phyloP scores from a whole-genome alignment of 768 basidiomycete species.

The Pleurotus pulmonarius region DNA sequence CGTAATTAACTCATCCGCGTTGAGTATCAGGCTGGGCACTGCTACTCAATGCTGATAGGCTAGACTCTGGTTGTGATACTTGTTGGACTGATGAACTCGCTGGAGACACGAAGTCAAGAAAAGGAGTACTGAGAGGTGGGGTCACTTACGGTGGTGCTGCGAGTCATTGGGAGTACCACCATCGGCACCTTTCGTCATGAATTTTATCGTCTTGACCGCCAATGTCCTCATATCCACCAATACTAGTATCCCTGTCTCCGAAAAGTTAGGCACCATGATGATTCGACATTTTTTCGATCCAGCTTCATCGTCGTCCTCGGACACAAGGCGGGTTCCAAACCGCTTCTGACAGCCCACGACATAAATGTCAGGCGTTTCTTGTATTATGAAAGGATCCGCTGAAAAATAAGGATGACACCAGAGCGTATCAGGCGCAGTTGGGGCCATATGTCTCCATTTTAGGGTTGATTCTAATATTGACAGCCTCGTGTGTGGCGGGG shows the following conservation, averaged over 20 bases:
- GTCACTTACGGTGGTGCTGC: neutral
- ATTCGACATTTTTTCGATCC: conserved; percentile 54
- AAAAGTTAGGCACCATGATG: conserved; percentile 79
- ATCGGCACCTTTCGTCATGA: conserved; percentile 47
- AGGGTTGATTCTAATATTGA: conserved; percentile 76
- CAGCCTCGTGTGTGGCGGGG: conserved; percentile 67
- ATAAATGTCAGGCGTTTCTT: conserved; percentile 86
- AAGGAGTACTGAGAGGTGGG: no score
- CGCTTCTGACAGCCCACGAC: conserved; percentile 86
- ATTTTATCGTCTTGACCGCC: conserved; percentile 60
- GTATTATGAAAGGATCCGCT: conserved; percentile 85
- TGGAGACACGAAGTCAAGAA: no score
- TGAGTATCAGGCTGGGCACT: neutral
- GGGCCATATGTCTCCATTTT: conserved; percentile 95
- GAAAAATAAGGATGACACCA: conserved; percentile 96
- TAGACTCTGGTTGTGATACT: neutral
- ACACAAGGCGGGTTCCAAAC: conserved; percentile 73
- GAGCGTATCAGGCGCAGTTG: conserved; percentile 96
- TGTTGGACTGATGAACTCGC: neutral
- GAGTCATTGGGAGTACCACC: conserved; percentile 17
- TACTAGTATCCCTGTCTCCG: conserved; percentile 72
- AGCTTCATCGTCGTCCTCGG: conserved; percentile 14
- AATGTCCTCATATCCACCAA: conserved; percentile 78
- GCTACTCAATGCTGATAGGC: neutral
- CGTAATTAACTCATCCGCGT: neutral